Percentiles rank a stretch among this genome's conserved stretches.
Evolutionary conservation across 768 basidiomycete genomes (phyloP).

Genomic region (Phaffia australis): DNA sequence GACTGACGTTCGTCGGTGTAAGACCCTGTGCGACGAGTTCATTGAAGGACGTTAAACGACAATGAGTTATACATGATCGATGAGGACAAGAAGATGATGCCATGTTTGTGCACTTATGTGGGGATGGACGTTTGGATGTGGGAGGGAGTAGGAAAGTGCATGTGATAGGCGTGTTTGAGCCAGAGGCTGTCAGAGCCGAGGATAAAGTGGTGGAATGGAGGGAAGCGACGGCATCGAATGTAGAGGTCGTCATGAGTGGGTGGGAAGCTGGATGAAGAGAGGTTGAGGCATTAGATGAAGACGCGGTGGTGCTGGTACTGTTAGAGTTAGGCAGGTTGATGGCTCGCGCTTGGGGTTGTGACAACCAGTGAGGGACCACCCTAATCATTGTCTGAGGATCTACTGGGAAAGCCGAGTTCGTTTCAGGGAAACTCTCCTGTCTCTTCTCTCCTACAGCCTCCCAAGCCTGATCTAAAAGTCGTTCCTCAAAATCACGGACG

Average conservation of each 20-base stretch:
- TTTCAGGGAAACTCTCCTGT: not conserved
- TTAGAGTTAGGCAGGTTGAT: conserved; percentile 18
- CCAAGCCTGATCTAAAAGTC: not conserved
- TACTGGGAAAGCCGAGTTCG: conserved; percentile 37
- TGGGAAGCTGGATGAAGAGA: conserved; percentile 3
- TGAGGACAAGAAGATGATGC: conserved; percentile 23
- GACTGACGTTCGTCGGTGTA: conserved; percentile 18
- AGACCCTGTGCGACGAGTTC: not conserved
- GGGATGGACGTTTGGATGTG: no score
- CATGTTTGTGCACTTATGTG: conserved; percentile 23
- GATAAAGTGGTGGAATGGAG: not conserved
- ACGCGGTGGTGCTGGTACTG: not conserved
- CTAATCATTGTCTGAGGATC: conserved; percentile 47
- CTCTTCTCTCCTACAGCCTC: conserved; percentile 1
- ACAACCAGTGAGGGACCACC: conserved; percentile 56
- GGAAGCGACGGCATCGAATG: conserved; percentile 13
- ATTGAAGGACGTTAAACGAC: conserved; percentile 29
- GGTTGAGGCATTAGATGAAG: conserved; percentile 7
- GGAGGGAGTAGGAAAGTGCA: no score
- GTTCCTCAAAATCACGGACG: conserved; percentile 22
- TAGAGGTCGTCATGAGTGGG: conserved; percentile 20
- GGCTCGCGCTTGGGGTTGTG: conserved; percentile 59
- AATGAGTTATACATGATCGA: conserved; percentile 35
- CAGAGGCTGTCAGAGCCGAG: not conserved
- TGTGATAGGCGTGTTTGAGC: not conserved